Evolutionary conservation across 139 green algal species (phyloP), one percentile per base, ranked within the genome.

Genomic region (Zygnema cylindricum): DNA sequence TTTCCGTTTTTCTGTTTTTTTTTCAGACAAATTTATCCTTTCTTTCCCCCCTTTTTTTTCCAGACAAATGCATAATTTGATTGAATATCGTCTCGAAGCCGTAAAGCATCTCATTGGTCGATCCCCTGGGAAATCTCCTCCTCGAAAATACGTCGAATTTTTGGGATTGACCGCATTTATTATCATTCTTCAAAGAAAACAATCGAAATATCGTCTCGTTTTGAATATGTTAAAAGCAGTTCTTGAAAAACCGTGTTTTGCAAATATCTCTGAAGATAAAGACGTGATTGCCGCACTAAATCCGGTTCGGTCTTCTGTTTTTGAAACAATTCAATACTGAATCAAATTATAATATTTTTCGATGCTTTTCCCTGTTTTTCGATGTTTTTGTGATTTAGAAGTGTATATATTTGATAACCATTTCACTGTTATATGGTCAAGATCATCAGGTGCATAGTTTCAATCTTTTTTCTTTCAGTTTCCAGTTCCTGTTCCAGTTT

Each of bases 171-270:
- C 2, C n/a, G 84, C 84, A 32, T 89, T 89, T 21, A 36, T 42
- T 11, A 39, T 32, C 71, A 39, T 89, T 32, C 40, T 89, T 36
- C 57, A 71, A 40, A 71, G 84, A 2, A 89, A 89, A 75, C 84
- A 89, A 75, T 43, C 69, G 1, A 49, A 41, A 7, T 86, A 87
- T 75, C 11, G 1, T 2, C 1, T 36, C 7, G 71, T 89, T 36
- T 75, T 89, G 7, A 21, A 23, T 36, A 35, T 89, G 75, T 75
- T 89, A 2, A 39, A 33, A 49, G 3, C 2, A 79, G 71, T 16
- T 16, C 71, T 79, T 43, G 16, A 3, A 43, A 16, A 79, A 23
- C 71, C 11, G 36, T 3, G 38, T 7, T 43, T 79, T 41, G 71
- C 36, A 43, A 16, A 43, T 41, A 23, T n/a, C 71, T 16, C 71